Conservation (phyloP, 2,329 filamentous ascomycete genomes). For the Stagonosporopsis rhizophila region DNA sequence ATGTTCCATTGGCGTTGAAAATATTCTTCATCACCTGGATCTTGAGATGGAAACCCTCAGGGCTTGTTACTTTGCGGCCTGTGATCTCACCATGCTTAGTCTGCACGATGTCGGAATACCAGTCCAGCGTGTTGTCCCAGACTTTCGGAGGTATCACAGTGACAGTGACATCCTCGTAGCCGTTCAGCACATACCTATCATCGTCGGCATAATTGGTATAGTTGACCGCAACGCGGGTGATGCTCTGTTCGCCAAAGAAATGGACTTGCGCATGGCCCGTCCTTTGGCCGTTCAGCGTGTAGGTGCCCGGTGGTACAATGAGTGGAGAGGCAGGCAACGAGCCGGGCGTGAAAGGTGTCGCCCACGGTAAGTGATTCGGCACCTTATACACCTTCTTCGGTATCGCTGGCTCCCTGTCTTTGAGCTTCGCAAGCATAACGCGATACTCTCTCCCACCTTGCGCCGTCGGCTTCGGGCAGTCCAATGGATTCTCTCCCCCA, state of each 20-base stretch:
- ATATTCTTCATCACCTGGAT: slow-evolving; percentile 52
- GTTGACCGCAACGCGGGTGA: slow-evolving; percentile 41
- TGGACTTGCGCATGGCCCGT: slow-evolving; percentile 27
- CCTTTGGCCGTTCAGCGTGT: slow-evolving; percentile 19
- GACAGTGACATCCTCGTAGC: slow-evolving; percentile 46
- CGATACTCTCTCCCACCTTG: slow-evolving; percentile 50
- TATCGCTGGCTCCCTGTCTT: slow-evolving; percentile 38
- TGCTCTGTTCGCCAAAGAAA: slow-evolving; percentile 13
- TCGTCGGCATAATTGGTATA: slow-evolving; percentile 52
- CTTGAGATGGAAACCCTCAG: slow-evolving; percentile 49
- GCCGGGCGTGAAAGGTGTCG: slow-evolving; percentile 39
- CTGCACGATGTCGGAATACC: slow-evolving; percentile 51
- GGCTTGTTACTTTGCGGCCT: slow-evolving; percentile 51
- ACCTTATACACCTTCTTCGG: slow-evolving; percentile 31
- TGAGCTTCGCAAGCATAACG: slow-evolving; percentile 53
- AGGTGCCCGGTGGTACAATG: slow-evolving; percentile 10
- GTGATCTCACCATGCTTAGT: slow-evolving; percentile 34
- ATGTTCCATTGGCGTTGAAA: slow-evolving; percentile 52
- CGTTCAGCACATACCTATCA: slow-evolving; percentile 42
- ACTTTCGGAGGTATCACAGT: slow-evolving; percentile 15
- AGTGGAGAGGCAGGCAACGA: neutral
- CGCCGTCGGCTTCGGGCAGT: slow-evolving; percentile 51
- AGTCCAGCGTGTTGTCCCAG: slow-evolving; percentile 42
- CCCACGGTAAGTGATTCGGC: slow-evolving; percentile 47
- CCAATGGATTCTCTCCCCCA: slow-evolving; percentile 53